Percentiles rank a stretch among this genome's conserved stretches.
Evolutionary conservation across 352 stramenopile genomes (phyloP).

Genomic region (Globisporangium nodosum): DNA sequence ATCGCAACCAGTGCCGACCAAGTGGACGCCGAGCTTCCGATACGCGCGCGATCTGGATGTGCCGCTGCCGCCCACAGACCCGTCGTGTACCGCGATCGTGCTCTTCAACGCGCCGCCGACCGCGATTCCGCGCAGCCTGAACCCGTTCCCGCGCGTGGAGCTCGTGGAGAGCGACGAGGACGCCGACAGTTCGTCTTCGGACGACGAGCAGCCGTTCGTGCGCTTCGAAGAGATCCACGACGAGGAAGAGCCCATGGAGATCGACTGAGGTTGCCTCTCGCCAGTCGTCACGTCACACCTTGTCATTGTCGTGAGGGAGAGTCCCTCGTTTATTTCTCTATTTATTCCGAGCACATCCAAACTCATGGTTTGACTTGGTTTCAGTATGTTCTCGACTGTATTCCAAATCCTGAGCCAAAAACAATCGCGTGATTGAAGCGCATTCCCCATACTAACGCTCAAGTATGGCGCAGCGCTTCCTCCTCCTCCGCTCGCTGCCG

Average conservation of each 20-base stretch:
- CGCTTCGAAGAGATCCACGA: constrained; percentile 71
- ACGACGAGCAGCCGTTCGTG: constrained; percentile 27
- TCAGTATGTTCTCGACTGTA: not conserved
- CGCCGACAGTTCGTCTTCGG: not conserved
- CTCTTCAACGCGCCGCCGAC: constrained; percentile 44
- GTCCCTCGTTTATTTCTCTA: not conserved
- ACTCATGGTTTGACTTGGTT: not conserved
- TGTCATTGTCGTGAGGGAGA: not conserved
- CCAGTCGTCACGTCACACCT: not conserved
- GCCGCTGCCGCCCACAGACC: constrained; percentile 10
- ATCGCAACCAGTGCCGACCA: not conserved
- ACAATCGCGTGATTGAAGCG: no score
- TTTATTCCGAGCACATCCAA: not conserved
- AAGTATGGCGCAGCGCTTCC: constrained; percentile 1
- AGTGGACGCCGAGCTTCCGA: not conserved
- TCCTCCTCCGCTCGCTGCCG: constrained; percentile 8
- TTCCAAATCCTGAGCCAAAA: not conserved
- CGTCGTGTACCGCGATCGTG: constrained; percentile 44
- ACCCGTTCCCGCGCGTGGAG: constrained; percentile 37
- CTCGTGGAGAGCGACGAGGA: constrained; percentile 47
- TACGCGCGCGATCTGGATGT: constrained; percentile 10
- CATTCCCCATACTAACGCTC: not conserved
- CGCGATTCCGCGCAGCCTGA: constrained; percentile 15
- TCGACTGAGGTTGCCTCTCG: constrained; percentile 28
- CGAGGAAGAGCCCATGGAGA: constrained; percentile 63